These are phyloP conservation scores for Cantharellus anzutake DNA, from an alignment of 768 basidiomycete genomes.

Conservation along the genomic window DNA sequence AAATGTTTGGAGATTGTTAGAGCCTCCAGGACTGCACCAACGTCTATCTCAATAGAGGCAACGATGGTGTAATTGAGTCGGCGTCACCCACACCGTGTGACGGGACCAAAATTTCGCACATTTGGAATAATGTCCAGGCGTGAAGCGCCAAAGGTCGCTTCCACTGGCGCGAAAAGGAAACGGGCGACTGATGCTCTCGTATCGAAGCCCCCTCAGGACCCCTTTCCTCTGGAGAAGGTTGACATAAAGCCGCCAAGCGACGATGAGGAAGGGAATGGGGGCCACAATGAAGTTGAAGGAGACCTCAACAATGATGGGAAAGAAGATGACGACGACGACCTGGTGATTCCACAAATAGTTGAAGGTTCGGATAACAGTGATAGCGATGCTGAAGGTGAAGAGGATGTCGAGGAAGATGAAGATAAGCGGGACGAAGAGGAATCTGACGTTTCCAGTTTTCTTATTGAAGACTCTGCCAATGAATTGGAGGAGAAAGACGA, in stretches of 20 bases:
- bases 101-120: too few relatives aligned
- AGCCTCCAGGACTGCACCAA: too few relatives aligned
- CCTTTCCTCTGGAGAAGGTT: not conserved
- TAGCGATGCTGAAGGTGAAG: constrained; percentile 19
- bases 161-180: not conserved
- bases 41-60: too few relatives aligned
- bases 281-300: constrained; percentile 14
- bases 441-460: not conserved
- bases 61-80: too few relatives aligned
- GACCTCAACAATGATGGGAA: constrained; percentile 19
- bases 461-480: constrained; percentile 9
- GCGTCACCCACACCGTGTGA: too few relatives aligned
- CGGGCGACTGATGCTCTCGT: not conserved
- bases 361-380: constrained; percentile 10
- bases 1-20: too few relatives aligned
- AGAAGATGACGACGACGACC: constrained; percentile 16
- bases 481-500: constrained; percentile 26
- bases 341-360: constrained; percentile 1
- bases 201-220: not conserved
- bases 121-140: too few relatives aligned
- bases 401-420: constrained; percentile 12
- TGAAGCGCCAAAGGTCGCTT: not conserved
- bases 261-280: constrained; percentile 11
- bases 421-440: not conserved
- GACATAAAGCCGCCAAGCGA: not conserved